Base-by-base conservation (phyloP, 192 early-diverging fungal genomes). In the Spinellus fusiger region DNA sequence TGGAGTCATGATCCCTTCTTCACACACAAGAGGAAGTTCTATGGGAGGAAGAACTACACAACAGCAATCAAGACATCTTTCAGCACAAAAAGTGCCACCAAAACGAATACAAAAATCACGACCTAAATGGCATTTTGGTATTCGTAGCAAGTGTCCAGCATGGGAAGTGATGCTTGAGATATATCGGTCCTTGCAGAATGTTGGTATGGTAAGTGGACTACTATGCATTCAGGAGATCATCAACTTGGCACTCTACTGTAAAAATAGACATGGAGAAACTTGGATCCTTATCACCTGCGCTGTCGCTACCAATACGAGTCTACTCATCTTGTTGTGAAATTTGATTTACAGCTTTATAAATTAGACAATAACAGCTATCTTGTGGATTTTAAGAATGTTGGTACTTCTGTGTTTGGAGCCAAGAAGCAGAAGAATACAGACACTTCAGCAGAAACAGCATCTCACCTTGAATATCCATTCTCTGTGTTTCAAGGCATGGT, bases 101-200 rank as follows among this genome's bases (percentile, higher is more conserved):
- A 73, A 70, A 18, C 40, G 66, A 22, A 60, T 54, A 51, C 48
- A 61, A 18, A 77, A 74, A 26, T 73, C 79, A 4, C 75, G 91
- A 48, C 86, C 91, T 5, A 90, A 89, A 71, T 99, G 97, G 97
- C 95, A 99, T 75, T 97, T 96, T 81, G 97, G 97, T 20, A 98
- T 99, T 62, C 85, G 97, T 51, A 93, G 90, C 22, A 81, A 89
- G 56, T 89, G 87, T 62, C 89, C 91, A 25, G 94, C 97, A 0
- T 80, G 82, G 34, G 95, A 98, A 68, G 93, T 99, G 16, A 98
- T 99, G 97, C 79, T 90, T 6, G 97, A 99, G 68, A 94, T 99
- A 9, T 99, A 93, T 75, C 83, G 89, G 13, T 93, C 95, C 0
- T 74, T 99, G 54, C 85, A 87, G 56, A 94, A 91, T 72, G 77